Base-by-base conservation (phyloP, 495 filamentous ascomycete species). In the Penicillium simplicissimum region DNA sequence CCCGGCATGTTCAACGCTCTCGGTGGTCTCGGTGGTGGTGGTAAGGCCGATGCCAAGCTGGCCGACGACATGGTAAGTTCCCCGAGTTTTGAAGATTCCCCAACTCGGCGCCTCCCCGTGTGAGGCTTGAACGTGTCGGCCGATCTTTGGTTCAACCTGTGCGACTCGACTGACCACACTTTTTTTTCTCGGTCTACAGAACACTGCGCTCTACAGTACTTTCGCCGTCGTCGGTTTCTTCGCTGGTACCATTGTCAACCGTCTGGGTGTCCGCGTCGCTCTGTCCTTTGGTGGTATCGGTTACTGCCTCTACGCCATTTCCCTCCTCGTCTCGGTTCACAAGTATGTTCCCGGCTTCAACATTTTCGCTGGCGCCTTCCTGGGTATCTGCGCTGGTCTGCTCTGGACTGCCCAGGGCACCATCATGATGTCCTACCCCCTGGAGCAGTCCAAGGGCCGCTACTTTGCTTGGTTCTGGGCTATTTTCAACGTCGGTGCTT, bases 1-100 rank as follows among this genome's bases (percentile, higher is more conserved):
- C 91, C 91, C 14, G 90, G 90, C 71, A 86, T 85, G 84, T 94
- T 90, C 79, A 95, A 94, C 70, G 90, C 83, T 15, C 68, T 85
- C 42, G 71, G 71, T 59, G 83, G 83, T 40, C 70, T 85, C 35
- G 83, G 83, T 40, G 83, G 83, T 37, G 83, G 75, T 59, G 83
- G 83, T 52, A 78, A 81, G 58, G 51, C 79, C 9, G 72, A 81
- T 59, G 53, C 71, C 14, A 62, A 37, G 8, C 67, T 78, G 40
- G 77, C 74, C 49, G 80, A 81, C 54, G 36, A 70, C 14, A 80
- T 76, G 64, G 76, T 78, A 21, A 28, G 13, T 25, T 23, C 35
- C 36, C 36, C 40, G 31, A 11, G 3, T 45, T 37, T 19, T 21
- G 13, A n/a, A 3, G 13, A 7, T 21, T 40, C 17, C 33, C 8